Evolutionary conservation across 1,139 yeast genomes (phyloP), one percentile per base, ranked within the genome.

Genomic region (Yamadazyma membranifaciens): DNA sequence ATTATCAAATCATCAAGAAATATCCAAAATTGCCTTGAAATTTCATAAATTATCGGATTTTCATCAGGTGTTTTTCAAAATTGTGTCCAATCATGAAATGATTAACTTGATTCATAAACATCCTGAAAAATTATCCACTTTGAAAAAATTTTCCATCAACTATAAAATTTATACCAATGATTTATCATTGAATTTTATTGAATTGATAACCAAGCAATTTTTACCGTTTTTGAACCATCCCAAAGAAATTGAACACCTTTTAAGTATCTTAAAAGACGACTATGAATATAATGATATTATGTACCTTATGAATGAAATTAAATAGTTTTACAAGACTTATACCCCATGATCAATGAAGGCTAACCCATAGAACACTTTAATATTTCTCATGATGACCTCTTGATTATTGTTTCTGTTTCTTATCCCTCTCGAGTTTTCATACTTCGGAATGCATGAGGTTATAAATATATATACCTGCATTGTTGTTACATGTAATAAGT

Each of bases 1-100:
- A 3, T 55, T 69, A 2, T 40, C 51, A 1, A 43, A 45, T 10
- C 49, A 50, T 5, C 38, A 29, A 16, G 15, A 12, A 6, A 35
- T 45, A 15, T 36, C 42, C 2, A 20, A 15, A 5, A 28, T 22
- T 9, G 38, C 36, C 6, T 13, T 44, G 10, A 26, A 37, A 15
- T 2, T 9, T 9, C 47, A 44, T 20, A 22, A 28, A 5, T 33
- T 46, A 38, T 37, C 36, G 14, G 28, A 33, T 11, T 31, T 46
- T 4, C 45, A 44, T 31, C 9, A 15, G 28, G 22, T 40, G 2
- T 42, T 46, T 28, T 42, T 48, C 13, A 26, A 26, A 12, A 28
- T 45, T 3, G 40, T 47, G 20, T 20, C 26, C 22, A n/a, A 32
- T 9, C 31, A 33, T 3, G 10, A 31, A 2, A 29, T 42, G 1